Conservation (phyloP, 1,284 basidiomycete genomes). For the Pseudozyma tsukubaensis region DNA sequence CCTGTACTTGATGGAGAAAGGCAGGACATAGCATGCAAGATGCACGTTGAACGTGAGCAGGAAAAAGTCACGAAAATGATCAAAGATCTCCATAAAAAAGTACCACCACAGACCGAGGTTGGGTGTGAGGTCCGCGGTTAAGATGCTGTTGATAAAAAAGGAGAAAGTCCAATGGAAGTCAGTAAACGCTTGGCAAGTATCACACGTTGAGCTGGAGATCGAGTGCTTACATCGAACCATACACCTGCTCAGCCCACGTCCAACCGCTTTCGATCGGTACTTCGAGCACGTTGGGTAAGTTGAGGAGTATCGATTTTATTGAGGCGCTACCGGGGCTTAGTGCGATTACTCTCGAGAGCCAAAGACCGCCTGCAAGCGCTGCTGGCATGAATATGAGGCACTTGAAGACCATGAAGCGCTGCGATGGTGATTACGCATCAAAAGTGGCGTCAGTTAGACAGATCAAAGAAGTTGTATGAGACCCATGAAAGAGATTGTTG, state of each 20-base stretch:
- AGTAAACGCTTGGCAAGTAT: too few relatives aligned
- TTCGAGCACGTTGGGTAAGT: slow-evolving; percentile 17
- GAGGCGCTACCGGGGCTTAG: slow-evolving; percentile 25
- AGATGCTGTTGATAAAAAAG: slow-evolving; percentile 4
- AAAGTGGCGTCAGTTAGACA: slow-evolving; percentile 1
- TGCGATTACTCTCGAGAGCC: slow-evolving; percentile 40
- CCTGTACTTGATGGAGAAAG: slow-evolving; percentile 88
- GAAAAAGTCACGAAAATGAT: slow-evolving; percentile 96
- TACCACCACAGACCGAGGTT: slow-evolving; percentile 98
- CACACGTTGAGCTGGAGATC: too few relatives aligned
- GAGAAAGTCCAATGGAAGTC: too few relatives aligned
- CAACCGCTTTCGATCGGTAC: slow-evolving; percentile 72
- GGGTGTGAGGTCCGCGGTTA: slow-evolving; percentile 76
- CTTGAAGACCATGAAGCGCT: slow-evolving; percentile 32
- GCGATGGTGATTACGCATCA: not conserved
- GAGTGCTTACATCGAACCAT: slow-evolving; percentile 81
- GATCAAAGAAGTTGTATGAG: not conserved
- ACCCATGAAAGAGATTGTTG: not conserved
- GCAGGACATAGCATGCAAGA: slow-evolving; percentile 83
- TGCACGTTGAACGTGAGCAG: slow-evolving; percentile 93
- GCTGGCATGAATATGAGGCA: slow-evolving; percentile 30
- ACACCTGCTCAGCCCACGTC: slow-evolving; percentile 80
- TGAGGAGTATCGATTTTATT: slow-evolving; percentile 11
- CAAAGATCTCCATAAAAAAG: slow-evolving; percentile 99
- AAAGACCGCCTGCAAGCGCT: slow-evolving; percentile 28